Percentiles rank a stretch among this genome's conserved stretches.
These are phyloP conservation scores for Arthrinium phaeospermum DNA, from an alignment of 2,329 filamentous ascomycete genomes.

Conservation along the genomic window DNA sequence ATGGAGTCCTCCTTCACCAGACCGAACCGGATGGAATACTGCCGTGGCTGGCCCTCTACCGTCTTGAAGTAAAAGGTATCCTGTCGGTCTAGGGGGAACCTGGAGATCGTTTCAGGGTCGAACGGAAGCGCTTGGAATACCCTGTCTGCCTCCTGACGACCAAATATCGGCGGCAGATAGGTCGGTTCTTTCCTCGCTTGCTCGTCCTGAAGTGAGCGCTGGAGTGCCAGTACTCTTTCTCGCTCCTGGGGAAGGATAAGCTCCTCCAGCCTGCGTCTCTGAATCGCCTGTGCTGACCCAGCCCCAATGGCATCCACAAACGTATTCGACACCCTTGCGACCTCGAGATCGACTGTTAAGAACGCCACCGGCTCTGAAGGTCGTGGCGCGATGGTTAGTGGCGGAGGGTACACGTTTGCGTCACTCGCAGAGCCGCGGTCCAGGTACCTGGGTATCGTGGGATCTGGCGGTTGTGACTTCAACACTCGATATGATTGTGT, in stretches of 20 bases:
- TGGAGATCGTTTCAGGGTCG: conserved; percentile 56
- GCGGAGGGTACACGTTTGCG: conserved; percentile 54
- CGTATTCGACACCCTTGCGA: conserved; percentile 60
- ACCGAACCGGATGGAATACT: conserved; percentile 58
- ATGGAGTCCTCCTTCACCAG: conserved; percentile 66
- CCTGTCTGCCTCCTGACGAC: conserved; percentile 57
- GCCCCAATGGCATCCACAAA: conserved; percentile 63
- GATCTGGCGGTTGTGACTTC: conserved; percentile 59
- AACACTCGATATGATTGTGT: conserved; percentile 57
- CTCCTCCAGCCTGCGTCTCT: conserved; percentile 59
- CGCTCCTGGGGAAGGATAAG: conserved; percentile 58
- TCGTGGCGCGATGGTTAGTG: conserved; percentile 47
- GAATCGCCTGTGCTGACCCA: conserved; percentile 40
- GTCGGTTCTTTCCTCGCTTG: conserved; percentile 63
- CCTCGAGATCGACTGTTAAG: conserved; percentile 62
- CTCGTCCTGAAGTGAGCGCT: conserved; percentile 61
- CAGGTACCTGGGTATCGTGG: conserved; percentile 54
- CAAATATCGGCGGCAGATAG: conserved; percentile 69
- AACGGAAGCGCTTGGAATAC: conserved; percentile 63
- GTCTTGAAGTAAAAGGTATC: conserved; percentile 62
- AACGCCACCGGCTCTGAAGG: conserved; percentile 61
- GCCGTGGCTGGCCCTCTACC: conserved; percentile 56
- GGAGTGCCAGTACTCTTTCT: conserved; percentile 56
- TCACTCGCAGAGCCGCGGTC: conserved; percentile 57
- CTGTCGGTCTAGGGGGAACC: conserved; percentile 57